Base-by-base conservation (phyloP, 1,139 yeast genomes). In the Saccharomyces hybrid region DNA sequence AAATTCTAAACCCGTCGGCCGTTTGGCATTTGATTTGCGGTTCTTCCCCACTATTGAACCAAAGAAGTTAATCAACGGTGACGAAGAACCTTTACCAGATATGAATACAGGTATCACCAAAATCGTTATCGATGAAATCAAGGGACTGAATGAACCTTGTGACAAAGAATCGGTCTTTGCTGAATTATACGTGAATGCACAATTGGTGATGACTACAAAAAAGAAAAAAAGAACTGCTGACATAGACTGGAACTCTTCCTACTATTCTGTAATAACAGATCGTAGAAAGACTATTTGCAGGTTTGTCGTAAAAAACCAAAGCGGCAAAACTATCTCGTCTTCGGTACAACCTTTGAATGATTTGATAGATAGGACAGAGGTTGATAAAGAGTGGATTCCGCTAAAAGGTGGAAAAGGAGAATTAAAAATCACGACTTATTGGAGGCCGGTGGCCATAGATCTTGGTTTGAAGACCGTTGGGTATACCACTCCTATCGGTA, bases 401-500 rank as follows among this genome's bases (percentile, higher is more conserved):
- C 71, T 83, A 73, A 69, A 79, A 52, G 72, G 76, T 65, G 83
- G 88, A 61, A 62, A 73, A 47, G 96, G 96, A 55, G 89, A 86
- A 64, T 77, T 88, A 53, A 78, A 83, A 61, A 69, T 91, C 55
- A 72, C 77, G 19, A 82, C 93, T 42, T 73, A 75, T 53, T 91
- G 96, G 96, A 88, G 86, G 68, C 91, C 97, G 2, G 95, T 90
- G 50, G 83, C 79, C 47, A 73, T 90, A 64, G 79, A 77, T 57
- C 78, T 79, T 49, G 79, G 82, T 6, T 74, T 82, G 54, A 88
- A 89, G 60, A 74, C 85, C 24, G 81, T 85, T 61, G 89, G 88
- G 51, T 90, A 88, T 73, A 81, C 88, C 31, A 89, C 89, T 57
- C 98, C 99, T 53, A 84, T 90, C 67, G 99, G 99, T 65, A 91